phyloP scores from a whole-genome alignment of 2,329 filamentous ascomycete species.

The Botrytis aclada region DNA sequence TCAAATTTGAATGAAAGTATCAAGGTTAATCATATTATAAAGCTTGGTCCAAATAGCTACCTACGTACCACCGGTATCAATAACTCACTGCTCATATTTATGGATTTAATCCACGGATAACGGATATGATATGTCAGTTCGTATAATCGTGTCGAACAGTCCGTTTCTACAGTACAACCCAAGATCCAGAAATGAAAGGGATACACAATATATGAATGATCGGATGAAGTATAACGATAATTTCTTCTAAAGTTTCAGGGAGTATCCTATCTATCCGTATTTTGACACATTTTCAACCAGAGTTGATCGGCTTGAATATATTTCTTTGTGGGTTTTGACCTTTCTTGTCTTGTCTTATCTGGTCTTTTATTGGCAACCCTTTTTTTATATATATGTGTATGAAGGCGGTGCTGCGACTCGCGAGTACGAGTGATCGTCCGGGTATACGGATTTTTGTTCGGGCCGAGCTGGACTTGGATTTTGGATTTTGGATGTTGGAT shows the following conservation, averaged over 20 bases:
- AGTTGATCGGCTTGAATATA: background rate
- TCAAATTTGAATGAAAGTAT: background rate
- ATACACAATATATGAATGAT: too few relatives aligned
- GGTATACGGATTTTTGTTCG: background rate
- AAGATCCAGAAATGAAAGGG: background rate
- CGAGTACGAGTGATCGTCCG: background rate
- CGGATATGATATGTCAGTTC: background rate
- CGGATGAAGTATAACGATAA: background rate
- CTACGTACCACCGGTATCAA: background rate
- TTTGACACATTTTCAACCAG: background rate
- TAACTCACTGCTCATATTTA: background rate
- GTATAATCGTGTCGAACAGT: too few relatives aligned
- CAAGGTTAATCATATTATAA: background rate
- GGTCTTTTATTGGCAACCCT: background rate
- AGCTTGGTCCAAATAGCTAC: background rate
- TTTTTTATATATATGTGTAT: too few relatives aligned
- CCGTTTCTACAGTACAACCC: background rate
- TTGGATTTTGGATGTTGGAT: too few relatives aligned
- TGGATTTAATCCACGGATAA: background rate
- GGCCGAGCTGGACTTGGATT: background rate
- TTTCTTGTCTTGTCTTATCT: background rate
- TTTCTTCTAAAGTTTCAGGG: background rate
- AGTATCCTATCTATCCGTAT: background rate
- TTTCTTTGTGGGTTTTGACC: background rate
- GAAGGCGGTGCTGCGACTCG: background rate